Evolutionary conservation across 768 basidiomycete genomes (phyloP).

Genomic region (Pilatotrama ljubarskyi): DNA sequence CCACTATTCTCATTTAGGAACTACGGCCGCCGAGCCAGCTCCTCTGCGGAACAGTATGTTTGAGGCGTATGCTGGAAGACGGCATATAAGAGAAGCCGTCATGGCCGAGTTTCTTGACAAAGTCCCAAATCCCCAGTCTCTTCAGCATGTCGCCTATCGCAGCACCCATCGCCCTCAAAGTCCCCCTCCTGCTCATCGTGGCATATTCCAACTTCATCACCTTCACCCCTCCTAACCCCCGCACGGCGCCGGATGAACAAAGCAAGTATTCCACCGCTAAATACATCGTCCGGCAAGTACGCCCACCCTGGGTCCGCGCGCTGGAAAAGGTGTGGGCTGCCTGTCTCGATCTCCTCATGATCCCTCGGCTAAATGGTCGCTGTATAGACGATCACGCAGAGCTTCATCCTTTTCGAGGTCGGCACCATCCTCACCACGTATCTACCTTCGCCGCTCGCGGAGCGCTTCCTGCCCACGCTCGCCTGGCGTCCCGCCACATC

Average conservation of each 20-base stretch:
- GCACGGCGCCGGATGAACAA: constrained; percentile 8
- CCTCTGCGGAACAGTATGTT: no score
- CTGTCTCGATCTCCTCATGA: no score
- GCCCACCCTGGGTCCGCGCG: constrained; percentile 11
- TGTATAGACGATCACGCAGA: constrained; percentile 3
- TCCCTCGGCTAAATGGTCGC: background rate
- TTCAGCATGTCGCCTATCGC: background rate
- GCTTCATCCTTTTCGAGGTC: constrained; percentile 7
- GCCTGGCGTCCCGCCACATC: constrained; percentile 6
- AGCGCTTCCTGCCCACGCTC: constrained; percentile 5
- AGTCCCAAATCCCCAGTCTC: no score
- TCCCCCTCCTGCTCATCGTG: constrained; percentile 5
- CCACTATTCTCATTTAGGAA: background rate
- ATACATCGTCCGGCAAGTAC: constrained; percentile 11
- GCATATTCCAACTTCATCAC: constrained; percentile 14
- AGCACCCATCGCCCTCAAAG: background rate
- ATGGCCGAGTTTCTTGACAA: background rate
- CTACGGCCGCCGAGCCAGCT: background rate
- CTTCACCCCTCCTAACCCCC: constrained; percentile 10
- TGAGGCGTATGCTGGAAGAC: no score
- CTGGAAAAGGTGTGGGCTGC: constrained; percentile 1
- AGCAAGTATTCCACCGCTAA: constrained; percentile 9
- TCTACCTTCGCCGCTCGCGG: background rate
- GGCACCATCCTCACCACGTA: constrained; percentile 9
- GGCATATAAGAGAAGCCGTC: background rate